Evolutionary conservation across 805 yeast species (phyloP).

Genomic region (Lipomyces sp.): DNA sequence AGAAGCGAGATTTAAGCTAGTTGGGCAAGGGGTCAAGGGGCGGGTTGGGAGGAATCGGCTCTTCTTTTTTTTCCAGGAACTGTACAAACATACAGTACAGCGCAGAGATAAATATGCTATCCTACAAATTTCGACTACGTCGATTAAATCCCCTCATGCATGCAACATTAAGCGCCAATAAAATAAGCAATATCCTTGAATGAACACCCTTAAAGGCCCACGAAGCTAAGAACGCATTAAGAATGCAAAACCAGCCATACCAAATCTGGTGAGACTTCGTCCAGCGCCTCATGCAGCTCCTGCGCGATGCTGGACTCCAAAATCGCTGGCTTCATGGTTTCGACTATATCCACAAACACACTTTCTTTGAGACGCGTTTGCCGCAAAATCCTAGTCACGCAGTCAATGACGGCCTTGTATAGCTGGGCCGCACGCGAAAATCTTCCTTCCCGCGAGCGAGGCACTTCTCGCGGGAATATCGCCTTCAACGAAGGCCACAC

Average conservation of each 20-base stretch:
- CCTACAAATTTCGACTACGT: too few species aligned
- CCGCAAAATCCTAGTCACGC: slow-evolving; percentile 9
- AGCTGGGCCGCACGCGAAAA: slow-evolving; percentile 20
- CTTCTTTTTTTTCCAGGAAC: too few species aligned
- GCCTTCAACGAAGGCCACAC: slow-evolving; percentile 13
- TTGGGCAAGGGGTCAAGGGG: too few species aligned
- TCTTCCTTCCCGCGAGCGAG: slow-evolving; percentile 23
- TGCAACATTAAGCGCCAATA: too few species aligned
- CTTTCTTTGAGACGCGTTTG: slow-evolving; percentile 14
- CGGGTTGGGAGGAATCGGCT: too few species aligned
- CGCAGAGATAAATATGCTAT: too few species aligned
- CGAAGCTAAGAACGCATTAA: too few species aligned
- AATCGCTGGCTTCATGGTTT: slow-evolving; percentile 6
- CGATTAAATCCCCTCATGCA: too few species aligned
- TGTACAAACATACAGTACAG: too few species aligned
- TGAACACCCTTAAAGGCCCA: too few species aligned
- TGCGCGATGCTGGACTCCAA: not conserved
- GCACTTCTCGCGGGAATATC: slow-evolving; percentile 15
- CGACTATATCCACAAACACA: slow-evolving; percentile 12
- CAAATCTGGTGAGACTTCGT: slow-evolving; percentile 16
- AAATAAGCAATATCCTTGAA: too few species aligned
- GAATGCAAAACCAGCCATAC: slow-evolving; percentile 19
- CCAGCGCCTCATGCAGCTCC: slow-evolving; percentile 10
- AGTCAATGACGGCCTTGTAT: slow-evolving; percentile 8
- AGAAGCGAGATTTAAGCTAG: too few species aligned